Percentiles rank a stretch among this genome's conserved stretches.
phyloP scores from a whole-genome alignment of 2,329 filamentous ascomycete species.

The Clathrospora elynae region DNA sequence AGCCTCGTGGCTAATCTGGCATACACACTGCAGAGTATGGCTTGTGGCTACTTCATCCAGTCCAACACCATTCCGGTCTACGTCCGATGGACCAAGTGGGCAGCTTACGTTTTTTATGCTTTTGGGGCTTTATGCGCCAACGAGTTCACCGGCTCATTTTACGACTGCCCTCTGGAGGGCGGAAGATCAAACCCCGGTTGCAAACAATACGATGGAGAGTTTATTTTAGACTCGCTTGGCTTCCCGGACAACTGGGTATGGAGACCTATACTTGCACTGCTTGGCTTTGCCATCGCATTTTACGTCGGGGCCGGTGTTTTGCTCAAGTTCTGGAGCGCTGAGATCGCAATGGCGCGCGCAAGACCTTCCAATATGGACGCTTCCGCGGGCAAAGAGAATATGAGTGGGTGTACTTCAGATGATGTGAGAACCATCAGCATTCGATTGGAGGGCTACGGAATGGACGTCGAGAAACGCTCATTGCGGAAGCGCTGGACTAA shows the following conservation, averaged over 20 bases:
- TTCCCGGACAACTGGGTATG: slow-evolving; percentile 71
- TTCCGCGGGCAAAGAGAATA: slow-evolving; percentile 73
- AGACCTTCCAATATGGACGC: slow-evolving; percentile 61
- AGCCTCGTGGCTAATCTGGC: slow-evolving; percentile 73
- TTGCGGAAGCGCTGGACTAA: slow-evolving; percentile 55
- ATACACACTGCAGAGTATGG: slow-evolving; percentile 75
- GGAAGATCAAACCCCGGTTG: slow-evolving; percentile 69
- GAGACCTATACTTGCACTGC: slow-evolving; percentile 66
- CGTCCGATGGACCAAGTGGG: slow-evolving; percentile 77
- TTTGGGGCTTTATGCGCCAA: slow-evolving; percentile 74
- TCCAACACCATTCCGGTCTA: slow-evolving; percentile 74
- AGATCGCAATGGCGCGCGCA: slow-evolving; percentile 71
- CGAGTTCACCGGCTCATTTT: slow-evolving; percentile 73
- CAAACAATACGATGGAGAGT: slow-evolving; percentile 69
- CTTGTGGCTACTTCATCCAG: slow-evolving; percentile 78
- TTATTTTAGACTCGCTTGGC: slow-evolving; percentile 70
- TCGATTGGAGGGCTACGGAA: slow-evolving; percentile 65
- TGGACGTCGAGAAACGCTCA: slow-evolving; percentile 67
- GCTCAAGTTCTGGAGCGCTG: slow-evolving; percentile 67
- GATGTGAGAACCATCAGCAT: slow-evolving; percentile 68
- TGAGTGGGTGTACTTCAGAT: slow-evolving; percentile 59
- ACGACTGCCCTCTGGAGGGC: slow-evolving; percentile 69
- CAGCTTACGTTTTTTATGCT: slow-evolving; percentile 68
- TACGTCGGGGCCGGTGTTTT: slow-evolving; percentile 65
- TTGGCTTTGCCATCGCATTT: slow-evolving; percentile 68